phyloP scores from a whole-genome alignment of 768 basidiomycete genomes.

The Termitomyces sp. region DNA sequence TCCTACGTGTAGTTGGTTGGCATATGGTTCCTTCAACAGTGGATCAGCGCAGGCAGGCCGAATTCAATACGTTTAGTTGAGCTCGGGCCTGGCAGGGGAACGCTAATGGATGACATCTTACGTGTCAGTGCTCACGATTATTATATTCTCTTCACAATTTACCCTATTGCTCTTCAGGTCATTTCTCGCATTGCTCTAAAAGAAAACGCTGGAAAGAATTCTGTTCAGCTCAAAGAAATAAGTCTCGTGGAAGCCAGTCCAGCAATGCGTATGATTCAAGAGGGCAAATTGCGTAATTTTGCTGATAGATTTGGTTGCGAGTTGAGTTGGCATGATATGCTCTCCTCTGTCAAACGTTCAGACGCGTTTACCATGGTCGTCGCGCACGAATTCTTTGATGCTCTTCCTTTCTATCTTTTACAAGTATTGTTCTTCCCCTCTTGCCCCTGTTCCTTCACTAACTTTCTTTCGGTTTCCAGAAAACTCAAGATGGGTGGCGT shows the following conservation, averaged over 20 bases:
- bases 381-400: conserved; percentile 98
- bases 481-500: conserved; percentile 74
- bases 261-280: conserved; percentile 61
- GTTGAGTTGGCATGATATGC: conserved; percentile 66
- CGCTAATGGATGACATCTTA: conserved; percentile 84
- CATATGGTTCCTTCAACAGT: conserved; percentile 76
- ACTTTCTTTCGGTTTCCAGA: conserved; percentile 34
- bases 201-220: conserved; percentile 7
- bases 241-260: conserved; percentile 81
- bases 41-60: conserved; percentile 48
- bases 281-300: conserved; percentile 36
- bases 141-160: background rate
- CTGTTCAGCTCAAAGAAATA: conserved; percentile 37
- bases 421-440: conserved; percentile 44
- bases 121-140: conserved; percentile 46
- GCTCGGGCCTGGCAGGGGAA: conserved; percentile 91
- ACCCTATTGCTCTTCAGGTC: conserved; percentile 33
- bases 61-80: conserved; percentile 70
- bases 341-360: conserved; percentile 57
- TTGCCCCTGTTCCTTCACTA: background rate
- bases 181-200: conserved; percentile 40
- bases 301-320: conserved; percentile 26
- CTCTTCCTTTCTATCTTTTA: conserved; percentile 85
- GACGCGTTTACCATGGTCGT: conserved; percentile 75
- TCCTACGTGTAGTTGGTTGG: conserved; percentile 61